phyloP scores from a whole-genome alignment of 2,329 filamentous ascomycete species.

The Neonectria coccinea region DNA sequence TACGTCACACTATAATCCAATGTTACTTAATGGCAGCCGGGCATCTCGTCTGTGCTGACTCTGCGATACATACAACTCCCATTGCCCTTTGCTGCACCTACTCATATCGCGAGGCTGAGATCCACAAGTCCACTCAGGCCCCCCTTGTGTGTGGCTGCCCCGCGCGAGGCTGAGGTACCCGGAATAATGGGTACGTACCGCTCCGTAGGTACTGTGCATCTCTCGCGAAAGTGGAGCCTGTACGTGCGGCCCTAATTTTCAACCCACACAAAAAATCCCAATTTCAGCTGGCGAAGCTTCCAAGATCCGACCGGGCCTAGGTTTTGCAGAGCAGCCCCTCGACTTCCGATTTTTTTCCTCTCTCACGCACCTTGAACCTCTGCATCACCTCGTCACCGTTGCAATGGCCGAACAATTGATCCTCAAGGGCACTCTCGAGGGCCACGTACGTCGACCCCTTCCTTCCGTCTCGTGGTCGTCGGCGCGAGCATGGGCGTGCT shows the following conservation, averaged over 20 bases:
- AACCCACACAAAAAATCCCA: slow-evolving; percentile 65
- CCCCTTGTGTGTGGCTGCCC: slow-evolving; percentile 16
- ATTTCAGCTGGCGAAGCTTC: slow-evolving; percentile 50
- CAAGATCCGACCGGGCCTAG: slow-evolving; percentile 46
- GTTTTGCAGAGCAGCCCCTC: slow-evolving; percentile 48
- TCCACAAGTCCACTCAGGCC: neutral
- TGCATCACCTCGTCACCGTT: slow-evolving; percentile 59
- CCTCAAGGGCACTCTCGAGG: slow-evolving; percentile 96
- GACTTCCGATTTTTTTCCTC: slow-evolving; percentile 49
- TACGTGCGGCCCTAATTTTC: slow-evolving; percentile 61
- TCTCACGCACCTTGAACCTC: slow-evolving; percentile 52
- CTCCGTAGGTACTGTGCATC: neutral
- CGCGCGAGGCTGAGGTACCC: slow-evolving; percentile 24
- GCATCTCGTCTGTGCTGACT: neutral
- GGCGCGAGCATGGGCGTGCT: slow-evolving; percentile 33
- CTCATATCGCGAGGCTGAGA: slow-evolving; percentile 13
- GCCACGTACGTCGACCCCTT: slow-evolving; percentile 76
- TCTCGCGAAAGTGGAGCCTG: slow-evolving; percentile 37
- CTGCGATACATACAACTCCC: neutral
- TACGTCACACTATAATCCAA: no score
- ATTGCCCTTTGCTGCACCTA: neutral
- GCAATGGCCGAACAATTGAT: slow-evolving; percentile 93
- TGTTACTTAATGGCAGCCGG: no score
- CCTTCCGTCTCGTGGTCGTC: slow-evolving; percentile 32
- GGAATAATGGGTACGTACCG: slow-evolving; percentile 37